Evolutionary conservation across 306 rosid genomes (phyloP).

Genomic region (Urtica urens): DNA sequence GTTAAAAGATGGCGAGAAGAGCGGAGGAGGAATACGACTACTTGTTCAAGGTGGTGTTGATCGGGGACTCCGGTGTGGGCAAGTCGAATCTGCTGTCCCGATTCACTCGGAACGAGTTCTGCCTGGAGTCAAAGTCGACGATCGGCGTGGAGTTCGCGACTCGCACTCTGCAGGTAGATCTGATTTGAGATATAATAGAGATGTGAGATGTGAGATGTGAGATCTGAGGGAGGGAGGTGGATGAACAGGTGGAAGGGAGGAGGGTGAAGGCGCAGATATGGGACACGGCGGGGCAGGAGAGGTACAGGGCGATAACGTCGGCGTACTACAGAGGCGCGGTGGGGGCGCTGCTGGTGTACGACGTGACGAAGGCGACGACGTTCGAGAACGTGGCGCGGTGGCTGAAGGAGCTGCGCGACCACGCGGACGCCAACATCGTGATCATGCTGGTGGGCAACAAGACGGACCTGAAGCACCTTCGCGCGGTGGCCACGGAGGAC

Average conservation of each 20-base stretch:
- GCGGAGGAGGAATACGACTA: conserved; percentile 87
- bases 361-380: conserved; percentile 68
- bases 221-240: neutral
- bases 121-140: conserved; percentile 91
- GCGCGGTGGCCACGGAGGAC: conserved; percentile 81
- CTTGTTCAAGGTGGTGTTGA: conserved; percentile 81
- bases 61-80: conserved; percentile 94
- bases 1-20: conserved; percentile 42
- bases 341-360: conserved; percentile 83
- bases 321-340: conserved; percentile 95
- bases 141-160: conserved; percentile 96
- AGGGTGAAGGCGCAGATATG: conserved; percentile 90
- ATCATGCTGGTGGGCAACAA: conserved; percentile 90
- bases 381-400: conserved; percentile 80
- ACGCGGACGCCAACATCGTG: conserved; percentile 79
- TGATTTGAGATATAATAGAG: conserved; percentile 6
- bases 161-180: conserved; percentile 67
- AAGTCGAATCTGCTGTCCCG: conserved; percentile 94
- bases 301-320: conserved; percentile 85
- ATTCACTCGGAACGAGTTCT: conserved; percentile 93
- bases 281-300: conserved; percentile 98
- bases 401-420: conserved; percentile 96
- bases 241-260: conserved; percentile 73
- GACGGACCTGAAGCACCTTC: conserved; percentile 84
- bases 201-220: neutral